Percentiles rank a stretch among this genome's conserved stretches.
phyloP scores from a whole-genome alignment of 371 early-diverging fungal species.

The Mucor piriformis region DNA sequence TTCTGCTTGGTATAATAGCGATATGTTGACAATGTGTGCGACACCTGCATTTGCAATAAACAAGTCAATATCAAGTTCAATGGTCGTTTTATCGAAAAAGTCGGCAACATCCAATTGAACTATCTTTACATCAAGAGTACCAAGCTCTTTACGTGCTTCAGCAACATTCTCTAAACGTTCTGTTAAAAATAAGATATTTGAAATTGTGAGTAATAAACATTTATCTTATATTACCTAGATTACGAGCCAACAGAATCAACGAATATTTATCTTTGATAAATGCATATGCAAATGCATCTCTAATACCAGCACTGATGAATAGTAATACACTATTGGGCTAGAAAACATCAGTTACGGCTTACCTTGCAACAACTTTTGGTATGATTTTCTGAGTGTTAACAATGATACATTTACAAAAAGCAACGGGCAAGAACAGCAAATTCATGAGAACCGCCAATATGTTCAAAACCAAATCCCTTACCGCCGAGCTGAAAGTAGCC shows the following conservation, averaged over 20 bases:
- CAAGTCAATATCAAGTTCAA: constrained; percentile 19
- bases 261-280: constrained; percentile 21
- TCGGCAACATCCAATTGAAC: constrained; percentile 27
- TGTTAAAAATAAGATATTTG: not conserved
- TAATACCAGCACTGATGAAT: constrained; percentile 22
- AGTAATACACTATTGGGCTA: not conserved
- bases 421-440: constrained; percentile 9
- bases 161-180: constrained; percentile 28
- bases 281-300: constrained; percentile 21
- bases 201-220: not conserved
- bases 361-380: constrained; percentile 29
- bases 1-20: constrained; percentile 18
- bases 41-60: constrained; percentile 32
- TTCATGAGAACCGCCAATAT: constrained; percentile 6
- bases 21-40: constrained; percentile 1
- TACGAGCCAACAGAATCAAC: constrained; percentile 23
- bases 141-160: constrained; percentile 16
- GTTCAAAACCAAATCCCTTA: constrained; percentile 20
- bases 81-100: constrained; percentile 16
- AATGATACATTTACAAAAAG: constrained; percentile 13
- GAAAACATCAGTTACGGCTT: not conserved
- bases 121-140: constrained; percentile 24
- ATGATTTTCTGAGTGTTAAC: constrained; percentile 1
- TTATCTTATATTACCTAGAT: constrained; percentile 12
- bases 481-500: constrained; percentile 10